Base-by-base conservation (phyloP, 768 basidiomycete species). In the Tephrocybe sp. region DNA sequence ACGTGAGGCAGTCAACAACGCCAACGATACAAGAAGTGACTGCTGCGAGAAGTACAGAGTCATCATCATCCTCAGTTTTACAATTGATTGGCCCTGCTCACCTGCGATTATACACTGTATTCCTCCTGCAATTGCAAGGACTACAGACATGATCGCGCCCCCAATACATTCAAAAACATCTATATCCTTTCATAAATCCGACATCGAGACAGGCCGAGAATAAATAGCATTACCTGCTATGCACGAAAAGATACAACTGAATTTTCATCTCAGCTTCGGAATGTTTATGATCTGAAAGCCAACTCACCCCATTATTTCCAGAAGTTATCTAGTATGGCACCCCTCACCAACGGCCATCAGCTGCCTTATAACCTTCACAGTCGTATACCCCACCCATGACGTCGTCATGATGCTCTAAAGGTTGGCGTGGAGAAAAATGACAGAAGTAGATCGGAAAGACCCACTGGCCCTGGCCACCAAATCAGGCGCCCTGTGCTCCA, bases 71-170 rank as follows among this genome's bases (percentile, higher is more conserved):
- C 23, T 23, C 12, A 4, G 23, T 17, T 12, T 48, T 12, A n/a
- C n/a, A 20, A 10, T 5, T n/a, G 8, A 12, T 17, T 17, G 20
- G 11, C 61, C 73, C 42, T 50, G 34, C 34, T 36, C 15, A 77
- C 79, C 69, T 37, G 62, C 72, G 37, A 81, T 65, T 17, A 80
- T 72, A 48, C 77, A 77, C 60, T 77, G 76, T 21, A 80, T 32
- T 44, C 74, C 77, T 3, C 69, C 73, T 10, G 71, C 74, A 32
- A 80, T 71, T 18, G 60, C 47, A 12, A 56, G 60, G 5, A 78
- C 58, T 41, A 77, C 62, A 14, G 62, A 58, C 64, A 76, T 73
- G 39, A 80, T 62, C 10, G 63, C 60, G 15, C 65, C 76, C 4
- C 73, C 77, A 28, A 79, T 73, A 51, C 79, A 79, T 47, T 57